Conservation (phyloP, 2,329 filamentous ascomycete species). For the Scolecobasidium constrictum region DNA sequence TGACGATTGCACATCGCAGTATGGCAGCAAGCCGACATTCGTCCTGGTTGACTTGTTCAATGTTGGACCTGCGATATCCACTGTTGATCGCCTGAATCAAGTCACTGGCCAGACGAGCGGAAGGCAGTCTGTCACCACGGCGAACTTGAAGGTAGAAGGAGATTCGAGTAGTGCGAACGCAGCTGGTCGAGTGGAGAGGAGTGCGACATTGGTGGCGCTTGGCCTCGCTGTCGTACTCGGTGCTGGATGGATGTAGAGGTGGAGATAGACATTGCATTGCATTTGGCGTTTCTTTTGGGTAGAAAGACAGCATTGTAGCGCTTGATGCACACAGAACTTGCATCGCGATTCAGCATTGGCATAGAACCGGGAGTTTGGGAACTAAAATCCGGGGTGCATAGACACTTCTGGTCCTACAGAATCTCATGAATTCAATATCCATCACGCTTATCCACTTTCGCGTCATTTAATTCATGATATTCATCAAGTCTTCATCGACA, state of each 20-base stretch:
- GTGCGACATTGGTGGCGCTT: slow-evolving; percentile 2
- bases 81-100: slow-evolving; percentile 58
- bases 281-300: slow-evolving; percentile 1
- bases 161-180: background rate
- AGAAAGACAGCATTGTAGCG: slow-evolving; percentile 1
- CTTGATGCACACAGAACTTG: background rate
- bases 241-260: slow-evolving; percentile 3
- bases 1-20: slow-evolving; percentile 42
- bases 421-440: too few species aligned
- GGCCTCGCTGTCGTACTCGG: slow-evolving; percentile 2
- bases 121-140: slow-evolving; percentile 4
- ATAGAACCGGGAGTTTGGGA: background rate
- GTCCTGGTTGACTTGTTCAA: slow-evolving; percentile 74
- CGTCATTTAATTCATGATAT: too few species aligned
- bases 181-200: background rate
- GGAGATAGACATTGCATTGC: background rate
- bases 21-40: slow-evolving; percentile 57
- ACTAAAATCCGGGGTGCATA: too few species aligned
- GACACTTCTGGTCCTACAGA: too few species aligned
- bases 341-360: background rate
- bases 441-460: too few species aligned
- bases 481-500: too few species aligned
- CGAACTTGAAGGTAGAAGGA: background rate
- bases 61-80: slow-evolving; percentile 56
- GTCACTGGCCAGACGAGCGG: slow-evolving; percentile 22